phyloP scores from a whole-genome alignment of 495 filamentous ascomycete genomes.

The Aspergillus panamensis region DNA sequence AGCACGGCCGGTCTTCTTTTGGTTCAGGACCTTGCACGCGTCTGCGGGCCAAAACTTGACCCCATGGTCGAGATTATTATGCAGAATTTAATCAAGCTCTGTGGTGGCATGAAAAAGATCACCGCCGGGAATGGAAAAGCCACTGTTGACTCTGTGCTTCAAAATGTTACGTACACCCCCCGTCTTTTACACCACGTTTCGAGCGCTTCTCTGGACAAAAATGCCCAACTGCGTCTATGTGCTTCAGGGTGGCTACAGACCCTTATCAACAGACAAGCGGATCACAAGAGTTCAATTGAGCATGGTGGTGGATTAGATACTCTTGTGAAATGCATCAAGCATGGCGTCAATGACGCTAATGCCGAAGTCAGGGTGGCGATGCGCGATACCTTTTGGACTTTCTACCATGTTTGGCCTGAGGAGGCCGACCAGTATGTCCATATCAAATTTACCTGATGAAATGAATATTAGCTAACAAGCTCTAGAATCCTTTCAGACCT shows the following conservation, averaged over 20 bases:
- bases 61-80: slow-evolving; percentile 86
- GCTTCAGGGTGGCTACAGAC: slow-evolving; percentile 81
- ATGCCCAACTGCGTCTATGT: slow-evolving; percentile 75
- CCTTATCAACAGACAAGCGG: slow-evolving; percentile 69
- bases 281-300: slow-evolving; percentile 77
- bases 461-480: slow-evolving; percentile 26
- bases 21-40: slow-evolving; percentile 79
- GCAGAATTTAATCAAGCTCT: slow-evolving; percentile 85
- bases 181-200: slow-evolving; percentile 82
- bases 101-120: slow-evolving; percentile 85
- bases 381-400: slow-evolving; percentile 81
- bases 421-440: slow-evolving; percentile 64
- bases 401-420: slow-evolving; percentile 70
- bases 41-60: slow-evolving; percentile 74
- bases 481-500: slow-evolving; percentile 69
- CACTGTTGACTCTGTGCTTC: slow-evolving; percentile 71
- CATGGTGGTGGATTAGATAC: slow-evolving; percentile 76
- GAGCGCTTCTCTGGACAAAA: slow-evolving; percentile 83
- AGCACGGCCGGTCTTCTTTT: slow-evolving; percentile 80
- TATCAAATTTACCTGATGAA: neutral
- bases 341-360: slow-evolving; percentile 80
- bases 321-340: slow-evolving; percentile 84
- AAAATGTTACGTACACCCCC: slow-evolving; percentile 69
- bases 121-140: slow-evolving; percentile 72
- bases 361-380: slow-evolving; percentile 80